These are phyloP conservation scores for Citeromyces nyonsensis DNA, from an alignment of 805 yeast species.

Conservation along the genomic window DNA sequence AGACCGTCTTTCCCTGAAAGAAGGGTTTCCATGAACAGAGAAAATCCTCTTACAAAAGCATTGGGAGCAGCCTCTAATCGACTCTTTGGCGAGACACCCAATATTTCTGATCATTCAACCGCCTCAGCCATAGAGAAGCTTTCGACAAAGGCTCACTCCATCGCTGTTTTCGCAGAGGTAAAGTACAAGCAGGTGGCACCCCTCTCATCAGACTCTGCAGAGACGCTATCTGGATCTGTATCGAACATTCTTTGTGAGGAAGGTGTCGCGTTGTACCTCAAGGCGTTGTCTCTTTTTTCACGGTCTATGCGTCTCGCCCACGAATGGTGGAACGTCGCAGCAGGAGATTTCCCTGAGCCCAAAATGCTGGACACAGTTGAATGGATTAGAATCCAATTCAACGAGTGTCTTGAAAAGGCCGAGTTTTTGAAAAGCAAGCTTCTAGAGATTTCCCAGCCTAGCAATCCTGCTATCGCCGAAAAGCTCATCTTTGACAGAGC, in stretches of 20 bases:
- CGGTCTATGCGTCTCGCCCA: conserved; percentile 78
- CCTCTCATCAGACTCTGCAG: conserved; percentile 20
- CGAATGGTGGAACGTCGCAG: conserved; percentile 70
- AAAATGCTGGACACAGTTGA: conserved; percentile 63
- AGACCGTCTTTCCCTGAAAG: conserved; percentile 51
- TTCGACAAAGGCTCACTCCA: conserved; percentile 85
- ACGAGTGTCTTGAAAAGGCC: conserved; percentile 80
- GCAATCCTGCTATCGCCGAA: conserved; percentile 44
- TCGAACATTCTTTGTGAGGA: conserved; percentile 59
- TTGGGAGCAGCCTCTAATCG: conserved; percentile 74
- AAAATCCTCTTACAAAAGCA: conserved; percentile 82
- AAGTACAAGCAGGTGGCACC: conserved; percentile 80
- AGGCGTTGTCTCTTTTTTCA: conserved; percentile 68
- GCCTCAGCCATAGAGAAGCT: conserved; percentile 45
- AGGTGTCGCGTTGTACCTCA: conserved; percentile 74
- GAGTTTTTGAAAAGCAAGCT: conserved; percentile 53
- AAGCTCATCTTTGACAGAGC: conserved; percentile 86
- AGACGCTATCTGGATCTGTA: conserved; percentile 38
- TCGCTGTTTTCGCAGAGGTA: conserved; percentile 78
- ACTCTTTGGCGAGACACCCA: conserved; percentile 51
- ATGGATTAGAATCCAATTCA: conserved; percentile 82
- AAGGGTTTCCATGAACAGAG: conserved; percentile 59
- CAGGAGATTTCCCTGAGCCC: conserved; percentile 15
- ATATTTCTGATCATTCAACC: conserved; percentile 18
- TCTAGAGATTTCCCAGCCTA: conserved; percentile 4